These are phyloP conservation scores for Euphorbia pulcherrima DNA, from an alignment of 345 rosid genomes.

Conservation along the genomic window DNA sequence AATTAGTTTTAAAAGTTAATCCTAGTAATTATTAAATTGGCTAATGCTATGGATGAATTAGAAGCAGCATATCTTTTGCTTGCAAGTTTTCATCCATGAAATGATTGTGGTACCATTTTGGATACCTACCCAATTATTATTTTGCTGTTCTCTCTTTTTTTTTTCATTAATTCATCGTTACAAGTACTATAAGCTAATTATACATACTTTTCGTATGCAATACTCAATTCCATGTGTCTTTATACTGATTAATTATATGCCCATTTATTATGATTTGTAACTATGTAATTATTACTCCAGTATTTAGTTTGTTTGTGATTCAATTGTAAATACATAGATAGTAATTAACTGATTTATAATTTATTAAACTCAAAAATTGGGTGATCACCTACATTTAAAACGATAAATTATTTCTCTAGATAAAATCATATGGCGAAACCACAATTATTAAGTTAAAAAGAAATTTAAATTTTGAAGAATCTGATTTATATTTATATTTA, in stretches of 20 bases:
- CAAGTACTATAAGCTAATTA: not conserved
- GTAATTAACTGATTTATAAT: not conserved
- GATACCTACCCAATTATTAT: not conserved
- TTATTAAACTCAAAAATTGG: not conserved
- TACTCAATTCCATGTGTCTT: not conserved
- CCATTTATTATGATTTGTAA: too few relatives aligned
- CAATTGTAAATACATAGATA: too few relatives aligned
- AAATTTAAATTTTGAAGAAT: too few relatives aligned
- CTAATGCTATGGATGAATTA: too few relatives aligned
- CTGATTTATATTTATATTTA: too few relatives aligned
- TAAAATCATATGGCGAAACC: too few relatives aligned
- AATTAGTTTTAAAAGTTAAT: too few relatives aligned
- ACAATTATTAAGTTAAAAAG: too few relatives aligned
- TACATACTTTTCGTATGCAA: not conserved
- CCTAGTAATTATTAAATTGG: not conserved
- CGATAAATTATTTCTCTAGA: too few relatives aligned
- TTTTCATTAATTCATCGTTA: not conserved
- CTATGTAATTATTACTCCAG: too few relatives aligned
- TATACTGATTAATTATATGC: not conserved
- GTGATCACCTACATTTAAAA: too few relatives aligned
- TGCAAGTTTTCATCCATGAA: not conserved
- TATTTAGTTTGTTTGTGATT: not conserved
- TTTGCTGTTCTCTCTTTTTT: too few relatives aligned
- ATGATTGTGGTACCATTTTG: constrained; percentile 7
- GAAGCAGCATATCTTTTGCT: not conserved